Evolutionary conservation across 2,329 filamentous ascomycete genomes (phyloP).

Genomic region (Zalaria obscura): DNA sequence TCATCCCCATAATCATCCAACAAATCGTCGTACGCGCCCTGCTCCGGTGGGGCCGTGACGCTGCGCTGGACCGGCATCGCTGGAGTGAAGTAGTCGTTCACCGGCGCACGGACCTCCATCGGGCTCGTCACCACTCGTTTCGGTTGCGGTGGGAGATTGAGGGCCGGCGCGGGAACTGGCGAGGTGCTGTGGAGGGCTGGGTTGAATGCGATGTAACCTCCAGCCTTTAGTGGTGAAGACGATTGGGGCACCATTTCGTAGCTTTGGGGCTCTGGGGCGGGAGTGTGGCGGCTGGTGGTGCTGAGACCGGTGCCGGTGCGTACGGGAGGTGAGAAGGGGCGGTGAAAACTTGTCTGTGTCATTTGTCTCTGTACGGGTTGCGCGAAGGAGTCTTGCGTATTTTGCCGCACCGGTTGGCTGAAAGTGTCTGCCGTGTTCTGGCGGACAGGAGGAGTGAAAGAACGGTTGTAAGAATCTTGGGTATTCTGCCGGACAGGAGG

Average conservation of each 20-base stretch:
- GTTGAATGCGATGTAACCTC: slow-evolving; percentile 19
- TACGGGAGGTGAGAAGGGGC: slow-evolving; percentile 8
- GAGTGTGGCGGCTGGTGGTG: slow-evolving; percentile 4
- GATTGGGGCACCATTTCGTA: slow-evolving; percentile 18
- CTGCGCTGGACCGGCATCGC: slow-evolving; percentile 4
- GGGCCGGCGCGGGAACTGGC: not conserved
- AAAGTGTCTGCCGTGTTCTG: not conserved
- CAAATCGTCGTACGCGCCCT: slow-evolving; percentile 1
- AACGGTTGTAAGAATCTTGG: slow-evolving; percentile 3
- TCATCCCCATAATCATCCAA: slow-evolving; percentile 1
- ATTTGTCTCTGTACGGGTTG: slow-evolving; percentile 7
- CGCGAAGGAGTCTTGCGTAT: slow-evolving; percentile 12
- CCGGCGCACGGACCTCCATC: slow-evolving; percentile 2
- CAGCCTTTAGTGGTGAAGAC: slow-evolving; percentile 4
- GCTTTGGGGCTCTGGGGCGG: slow-evolving; percentile 8
- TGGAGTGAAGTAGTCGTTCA: not conserved
- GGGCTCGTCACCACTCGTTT: slow-evolving; percentile 5
- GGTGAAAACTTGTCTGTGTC: slow-evolving; percentile 7
- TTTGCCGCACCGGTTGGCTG: slow-evolving; percentile 9
- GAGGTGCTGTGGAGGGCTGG: slow-evolving; percentile 7
- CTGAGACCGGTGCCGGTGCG: not conserved
- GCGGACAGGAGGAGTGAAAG: slow-evolving; percentile 6
- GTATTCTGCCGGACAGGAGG: too few relatives aligned
- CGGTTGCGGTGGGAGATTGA: not conserved
- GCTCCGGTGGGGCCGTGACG: slow-evolving; percentile 5